phyloP scores from a whole-genome alignment of 352 stramenopile species.

The Pythium sukuiense region DNA sequence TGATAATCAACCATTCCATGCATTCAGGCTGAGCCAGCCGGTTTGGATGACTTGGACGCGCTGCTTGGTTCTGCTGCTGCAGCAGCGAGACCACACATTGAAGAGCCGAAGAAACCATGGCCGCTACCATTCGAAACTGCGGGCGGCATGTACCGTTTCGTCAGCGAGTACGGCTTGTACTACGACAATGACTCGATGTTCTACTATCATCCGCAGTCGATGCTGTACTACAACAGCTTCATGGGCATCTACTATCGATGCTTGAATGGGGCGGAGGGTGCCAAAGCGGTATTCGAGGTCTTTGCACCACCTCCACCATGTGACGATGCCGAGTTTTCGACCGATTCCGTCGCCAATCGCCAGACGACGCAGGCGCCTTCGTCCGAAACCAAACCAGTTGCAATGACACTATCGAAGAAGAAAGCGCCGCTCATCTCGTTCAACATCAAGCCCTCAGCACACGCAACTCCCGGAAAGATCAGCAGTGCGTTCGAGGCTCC shows the following conservation, averaged over 20 bases:
- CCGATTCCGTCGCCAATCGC: neutral
- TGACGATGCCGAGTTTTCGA: constrained; percentile 34
- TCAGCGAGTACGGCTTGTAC: constrained; percentile 66
- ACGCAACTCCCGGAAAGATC: constrained; percentile 4
- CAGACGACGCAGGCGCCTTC: neutral
- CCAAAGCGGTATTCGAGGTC: constrained; percentile 39
- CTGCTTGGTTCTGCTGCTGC: constrained; percentile 61
- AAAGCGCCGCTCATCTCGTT: constrained; percentile 80
- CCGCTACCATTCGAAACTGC: constrained; percentile 75
- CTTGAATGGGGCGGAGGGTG: constrained; percentile 22
- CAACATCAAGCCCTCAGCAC: constrained; percentile 36
- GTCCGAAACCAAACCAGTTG: constrained; percentile 6
- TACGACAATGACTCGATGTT: constrained; percentile 85
- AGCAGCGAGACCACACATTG: constrained; percentile 48
- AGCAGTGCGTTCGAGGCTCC: constrained; percentile 11
- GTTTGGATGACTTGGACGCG: constrained; percentile 54
- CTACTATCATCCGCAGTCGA: constrained; percentile 75
- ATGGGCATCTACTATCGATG: constrained; percentile 67
- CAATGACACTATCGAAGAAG: constrained; percentile 37
- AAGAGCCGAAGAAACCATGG: constrained; percentile 80
- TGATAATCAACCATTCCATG: neutral
- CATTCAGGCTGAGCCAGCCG: neutral
- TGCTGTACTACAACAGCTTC: constrained; percentile 77
- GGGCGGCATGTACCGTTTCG: constrained; percentile 75
- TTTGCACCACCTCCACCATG: constrained; percentile 50